A percentile compares a stretch with the other conserved stretches of the same genome.
phyloP scores from a whole-genome alignment of 768 basidiomycete genomes.

The Tylopilus cervinicoccineus region DNA sequence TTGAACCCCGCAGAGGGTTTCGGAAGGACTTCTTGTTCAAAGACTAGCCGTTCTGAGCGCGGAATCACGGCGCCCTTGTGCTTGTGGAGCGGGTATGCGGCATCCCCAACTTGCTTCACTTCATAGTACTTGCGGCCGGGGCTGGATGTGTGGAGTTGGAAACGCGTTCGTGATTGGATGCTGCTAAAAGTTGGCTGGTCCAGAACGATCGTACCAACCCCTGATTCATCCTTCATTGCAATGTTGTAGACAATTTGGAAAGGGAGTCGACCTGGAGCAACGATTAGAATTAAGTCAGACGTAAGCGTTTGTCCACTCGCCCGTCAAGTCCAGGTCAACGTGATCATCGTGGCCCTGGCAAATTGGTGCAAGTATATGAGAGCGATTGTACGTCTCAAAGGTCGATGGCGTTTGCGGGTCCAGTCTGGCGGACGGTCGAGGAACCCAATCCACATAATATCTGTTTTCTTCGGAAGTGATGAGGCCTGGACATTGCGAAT shows the following conservation, averaged over 20 bases:
- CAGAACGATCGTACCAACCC: slow-evolving; percentile 66
- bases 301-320: slow-evolving; percentile 34
- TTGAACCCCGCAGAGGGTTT: slow-evolving; percentile 82
- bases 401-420: slow-evolving; percentile 52
- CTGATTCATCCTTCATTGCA: slow-evolving; percentile 61
- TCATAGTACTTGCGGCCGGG: slow-evolving; percentile 86
- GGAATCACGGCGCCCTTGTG: slow-evolving; percentile 62
- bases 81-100: slow-evolving; percentile 74
- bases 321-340: slow-evolving; percentile 79
- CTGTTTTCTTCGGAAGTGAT: slow-evolving; percentile 56
- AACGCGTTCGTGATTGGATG: slow-evolving; percentile 73
- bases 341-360: slow-evolving; percentile 81
- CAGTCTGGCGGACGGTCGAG: slow-evolving; percentile 70
- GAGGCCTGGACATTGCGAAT: slow-evolving; percentile 81
- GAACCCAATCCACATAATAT: slow-evolving; percentile 76
- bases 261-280: slow-evolving; percentile 69
- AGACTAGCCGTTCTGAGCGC: slow-evolving; percentile 61
- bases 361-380: slow-evolving; percentile 69
- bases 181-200: slow-evolving; percentile 82
- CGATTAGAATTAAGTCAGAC: background rate
- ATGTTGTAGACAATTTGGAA: slow-evolving; percentile 93
- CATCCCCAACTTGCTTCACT: slow-evolving; percentile 84
- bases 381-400: slow-evolving; percentile 64
- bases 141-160: slow-evolving; percentile 74
- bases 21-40: slow-evolving; percentile 82